Base-by-base conservation (phyloP, 75 land plant species). In the Pseudotsuga menziesii region DNA sequence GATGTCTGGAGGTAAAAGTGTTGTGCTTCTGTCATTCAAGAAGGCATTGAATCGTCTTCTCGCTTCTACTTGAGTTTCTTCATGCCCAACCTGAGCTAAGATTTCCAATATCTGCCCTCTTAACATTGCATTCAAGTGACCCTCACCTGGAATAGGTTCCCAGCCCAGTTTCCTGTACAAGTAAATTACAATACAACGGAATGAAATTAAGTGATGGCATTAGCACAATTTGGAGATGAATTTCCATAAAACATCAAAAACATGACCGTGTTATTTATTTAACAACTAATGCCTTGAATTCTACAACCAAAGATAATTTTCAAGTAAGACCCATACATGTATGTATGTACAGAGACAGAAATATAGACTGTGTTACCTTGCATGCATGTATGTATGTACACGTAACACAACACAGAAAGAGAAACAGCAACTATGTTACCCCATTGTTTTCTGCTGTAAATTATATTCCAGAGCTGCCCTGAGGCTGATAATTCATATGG, bases 31-130 rank as follows among this genome's bases (percentile, higher is more conserved):
- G 78, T 97, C 98, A n/a, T 86, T 78, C 55, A 97, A 71, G 80
- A 84, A 97, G 44, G 81, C 88, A 54, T 89, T 77, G 76, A 97
- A 97, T 5, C 99, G 92, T 76, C 85, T 86, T 13, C 61, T 73
- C 54, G 92, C 95, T 85, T 97, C 99, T 35, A 76, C 71, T 58
- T 78, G 58, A 19, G 96, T 91, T 29, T 48, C 72, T 23, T 92
- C 91, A 85, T 95, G 85, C 20, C 93, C 99, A 82, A 91, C 80
- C 19, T 72, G 35, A 57, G 89, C 91, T 36, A 97, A 83, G 55
- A 93, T 96, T 70, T 81, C 85, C 64, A 97, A 75, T 56, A 97
- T 77, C 74, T 97, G 94, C 14, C 94, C 96, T 83, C 99, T 88
- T 63, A 95, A 86, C 93, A 97, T 85, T 58, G 96, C 84, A 78